Percentiles rank a stretch among this genome's conserved stretches.
These are phyloP conservation scores for Globisporangium camurandrum DNA, from an alignment of 352 stramenopile genomes.

Conservation along the genomic window DNA sequence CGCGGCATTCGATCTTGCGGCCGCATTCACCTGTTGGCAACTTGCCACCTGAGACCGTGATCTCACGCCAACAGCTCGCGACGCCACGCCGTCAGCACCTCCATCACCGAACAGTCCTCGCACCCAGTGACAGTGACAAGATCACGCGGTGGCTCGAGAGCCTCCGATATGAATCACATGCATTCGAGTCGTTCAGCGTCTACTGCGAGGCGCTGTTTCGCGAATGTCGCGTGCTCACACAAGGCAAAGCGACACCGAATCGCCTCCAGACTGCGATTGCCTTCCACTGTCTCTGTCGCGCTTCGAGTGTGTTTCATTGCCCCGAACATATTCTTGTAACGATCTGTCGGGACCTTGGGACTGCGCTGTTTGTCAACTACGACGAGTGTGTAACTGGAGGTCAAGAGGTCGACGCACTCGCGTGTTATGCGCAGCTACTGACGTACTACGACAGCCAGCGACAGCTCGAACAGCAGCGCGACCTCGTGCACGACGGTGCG, in stretches of 20 bases:
- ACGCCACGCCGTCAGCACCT: constrained; percentile 4
- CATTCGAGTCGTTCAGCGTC: constrained; percentile 60
- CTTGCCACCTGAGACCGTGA: constrained; percentile 14
- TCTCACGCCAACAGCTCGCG: neutral
- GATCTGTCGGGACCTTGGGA: constrained; percentile 52
- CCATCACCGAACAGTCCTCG: constrained; percentile 29
- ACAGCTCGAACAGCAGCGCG: constrained; percentile 34
- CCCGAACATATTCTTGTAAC: constrained; percentile 47
- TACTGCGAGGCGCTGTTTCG: constrained; percentile 73
- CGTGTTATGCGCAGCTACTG: constrained; percentile 45
- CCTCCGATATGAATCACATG: constrained; percentile 26
- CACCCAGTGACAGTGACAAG: constrained; percentile 40
- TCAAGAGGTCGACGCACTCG: constrained; percentile 46
- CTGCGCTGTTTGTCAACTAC: constrained; percentile 51
- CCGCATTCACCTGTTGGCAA: constrained; percentile 28
- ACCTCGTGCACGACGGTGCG: constrained; percentile 40
- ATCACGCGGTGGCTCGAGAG: constrained; percentile 57
- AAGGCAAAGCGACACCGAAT: constrained; percentile 57
- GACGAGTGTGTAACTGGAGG: constrained; percentile 17
- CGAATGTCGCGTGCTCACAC: constrained; percentile 48
- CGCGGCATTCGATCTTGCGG: constrained; percentile 1
- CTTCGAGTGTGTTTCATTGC: constrained; percentile 45
- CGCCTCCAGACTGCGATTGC: constrained; percentile 62
- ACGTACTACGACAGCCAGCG: constrained; percentile 58
- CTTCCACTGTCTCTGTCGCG: constrained; percentile 68